Percentiles rank a stretch among this genome's conserved stretches.
Evolutionary conservation across 2,329 filamentous ascomycete genomes (phyloP).

Genomic region (Tolypocladium ophioglossoides): DNA sequence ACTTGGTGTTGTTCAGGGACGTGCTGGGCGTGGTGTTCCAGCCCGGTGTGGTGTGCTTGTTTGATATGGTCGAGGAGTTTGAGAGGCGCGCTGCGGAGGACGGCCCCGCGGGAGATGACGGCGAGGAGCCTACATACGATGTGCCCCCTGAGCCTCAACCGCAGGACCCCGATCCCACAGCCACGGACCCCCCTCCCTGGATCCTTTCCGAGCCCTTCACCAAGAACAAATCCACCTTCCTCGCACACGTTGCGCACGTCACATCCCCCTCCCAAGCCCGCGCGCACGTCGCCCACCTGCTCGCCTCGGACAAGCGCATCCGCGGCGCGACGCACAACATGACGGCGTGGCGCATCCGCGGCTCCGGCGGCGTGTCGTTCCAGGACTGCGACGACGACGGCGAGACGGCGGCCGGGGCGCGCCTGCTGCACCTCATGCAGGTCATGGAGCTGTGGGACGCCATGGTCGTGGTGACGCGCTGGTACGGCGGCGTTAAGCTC

Average conservation of each 20-base stretch:
- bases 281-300: conserved; percentile 60
- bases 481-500: conserved; percentile 87
- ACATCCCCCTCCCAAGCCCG: conserved; percentile 61
- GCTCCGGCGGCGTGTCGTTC: conserved; percentile 32
- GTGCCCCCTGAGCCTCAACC: not conserved
- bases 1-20: conserved; percentile 58
- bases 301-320: conserved; percentile 73
- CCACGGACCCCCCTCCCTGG: conserved; percentile 48
- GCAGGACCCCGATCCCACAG: conserved; percentile 8
- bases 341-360: conserved; percentile 78
- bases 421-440: conserved; percentile 84
- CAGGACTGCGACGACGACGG: conserved; percentile 97
- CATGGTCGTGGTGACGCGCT: conserved; percentile 85
- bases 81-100: conserved; percentile 30
- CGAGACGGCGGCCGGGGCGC: conserved; percentile 79
- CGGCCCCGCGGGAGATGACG: not conserved
- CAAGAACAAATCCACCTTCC: conserved; percentile 80
- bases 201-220: conserved; percentile 59
- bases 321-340: conserved; percentile 92
- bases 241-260: conserved; percentile 67
- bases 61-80: conserved; percentile 77
- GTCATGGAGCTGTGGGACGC: conserved; percentile 90
- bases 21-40: conserved; percentile 59
- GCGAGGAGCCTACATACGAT: conserved; percentile 10
- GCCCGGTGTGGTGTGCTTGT: conserved; percentile 73